These are phyloP conservation scores for Sicyos edulis DNA, from an alignment of 306 rosid genomes.

Conservation along the genomic window DNA sequence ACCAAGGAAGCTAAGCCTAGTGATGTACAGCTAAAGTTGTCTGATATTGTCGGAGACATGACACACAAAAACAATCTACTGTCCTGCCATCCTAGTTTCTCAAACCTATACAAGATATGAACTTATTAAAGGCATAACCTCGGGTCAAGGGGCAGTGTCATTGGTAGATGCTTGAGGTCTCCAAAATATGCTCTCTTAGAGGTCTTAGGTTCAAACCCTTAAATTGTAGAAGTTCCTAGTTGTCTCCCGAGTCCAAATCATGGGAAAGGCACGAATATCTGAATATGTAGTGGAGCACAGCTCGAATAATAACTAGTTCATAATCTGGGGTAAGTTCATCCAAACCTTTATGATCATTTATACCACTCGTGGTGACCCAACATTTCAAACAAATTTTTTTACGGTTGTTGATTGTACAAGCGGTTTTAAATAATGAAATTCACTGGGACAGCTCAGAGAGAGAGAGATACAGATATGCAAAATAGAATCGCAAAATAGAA, in stretches of 20 bases:
- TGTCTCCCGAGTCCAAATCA: too few relatives aligned
- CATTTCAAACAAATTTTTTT: neutral
- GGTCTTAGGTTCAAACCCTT: too few relatives aligned
- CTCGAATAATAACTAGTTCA: too few relatives aligned
- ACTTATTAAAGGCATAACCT: neutral
- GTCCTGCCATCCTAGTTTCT: neutral
- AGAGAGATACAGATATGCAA: neutral
- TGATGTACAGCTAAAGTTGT: neutral
- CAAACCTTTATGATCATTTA: neutral
- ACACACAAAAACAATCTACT: neutral
- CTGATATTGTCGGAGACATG: neutral
- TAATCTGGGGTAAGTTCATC: neutral
- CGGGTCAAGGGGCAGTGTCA: too few relatives aligned
- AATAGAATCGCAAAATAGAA: neutral
- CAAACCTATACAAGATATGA: neutral
- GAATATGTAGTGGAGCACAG: too few relatives aligned
- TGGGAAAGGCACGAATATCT: too few relatives aligned
- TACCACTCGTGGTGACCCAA: neutral
- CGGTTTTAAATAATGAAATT: neutral
- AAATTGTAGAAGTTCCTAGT: too few relatives aligned
- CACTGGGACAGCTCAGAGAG: neutral
- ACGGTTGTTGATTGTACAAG: neutral
- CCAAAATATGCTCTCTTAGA: too few relatives aligned
- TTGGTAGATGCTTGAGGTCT: too few relatives aligned
- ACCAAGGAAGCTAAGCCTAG: neutral